A percentile compares a stretch with the other conserved stretches of the same genome.
Evolutionary conservation across 2,329 filamentous ascomycete species (phyloP).

Genomic region (Colletotrichum chlorophyti): DNA sequence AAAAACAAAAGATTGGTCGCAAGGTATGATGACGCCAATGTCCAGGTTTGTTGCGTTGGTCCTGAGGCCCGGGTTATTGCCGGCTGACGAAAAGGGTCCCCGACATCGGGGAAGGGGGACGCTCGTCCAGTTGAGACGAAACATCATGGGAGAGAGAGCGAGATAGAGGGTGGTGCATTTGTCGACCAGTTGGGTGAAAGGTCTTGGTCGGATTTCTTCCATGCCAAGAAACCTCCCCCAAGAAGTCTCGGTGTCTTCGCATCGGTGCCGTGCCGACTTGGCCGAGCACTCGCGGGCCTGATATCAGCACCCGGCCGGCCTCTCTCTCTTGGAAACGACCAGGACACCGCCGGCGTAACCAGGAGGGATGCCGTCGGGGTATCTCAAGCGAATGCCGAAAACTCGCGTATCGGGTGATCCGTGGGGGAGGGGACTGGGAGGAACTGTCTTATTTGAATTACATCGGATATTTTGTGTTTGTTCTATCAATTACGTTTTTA

Average conservation of each 20-base stretch:
- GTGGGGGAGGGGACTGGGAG: too few relatives aligned
- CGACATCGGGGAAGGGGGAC: conserved; percentile 24
- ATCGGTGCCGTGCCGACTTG: conserved; percentile 19
- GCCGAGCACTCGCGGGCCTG: background rate
- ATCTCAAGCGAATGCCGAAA: too few relatives aligned
- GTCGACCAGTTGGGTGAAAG: too few relatives aligned
- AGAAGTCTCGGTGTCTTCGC: background rate
- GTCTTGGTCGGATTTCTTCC: background rate
- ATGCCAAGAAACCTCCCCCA: background rate
- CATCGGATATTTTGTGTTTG: background rate
- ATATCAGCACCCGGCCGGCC: background rate
- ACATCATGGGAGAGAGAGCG: too few relatives aligned
- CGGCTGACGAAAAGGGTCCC: conserved; percentile 12
- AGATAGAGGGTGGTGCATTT: background rate
- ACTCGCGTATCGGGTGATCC: too few relatives aligned
- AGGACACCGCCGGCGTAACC: too few relatives aligned
- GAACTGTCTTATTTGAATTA: too few relatives aligned
- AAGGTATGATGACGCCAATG: conserved; percentile 26
- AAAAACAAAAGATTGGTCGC: too few relatives aligned
- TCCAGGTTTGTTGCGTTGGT: background rate
- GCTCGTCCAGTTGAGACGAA: background rate
- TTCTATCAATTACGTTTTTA: conserved; percentile 21
- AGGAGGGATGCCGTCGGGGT: too few relatives aligned
- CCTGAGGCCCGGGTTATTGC: conserved; percentile 20
- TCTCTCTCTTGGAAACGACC: too few relatives aligned